phyloP scores from a whole-genome alignment of 495 filamentous ascomycete species.

The Penicillium antarcticum region DNA sequence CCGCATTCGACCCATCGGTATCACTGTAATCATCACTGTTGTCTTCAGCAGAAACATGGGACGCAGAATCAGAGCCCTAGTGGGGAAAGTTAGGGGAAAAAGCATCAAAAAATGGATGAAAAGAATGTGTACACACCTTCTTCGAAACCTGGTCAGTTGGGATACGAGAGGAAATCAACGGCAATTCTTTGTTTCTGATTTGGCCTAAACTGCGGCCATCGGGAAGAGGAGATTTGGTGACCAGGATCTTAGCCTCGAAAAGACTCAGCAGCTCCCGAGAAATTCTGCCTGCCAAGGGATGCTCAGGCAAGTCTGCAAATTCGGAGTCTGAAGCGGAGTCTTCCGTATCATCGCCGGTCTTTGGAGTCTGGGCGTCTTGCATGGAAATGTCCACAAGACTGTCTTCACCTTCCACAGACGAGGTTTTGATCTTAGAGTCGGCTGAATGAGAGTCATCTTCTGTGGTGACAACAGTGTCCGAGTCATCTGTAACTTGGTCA shows the following conservation, averaged over 20 bases:
- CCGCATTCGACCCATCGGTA: conserved; percentile 10
- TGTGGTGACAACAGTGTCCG: conserved; percentile 68
- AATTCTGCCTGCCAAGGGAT: conserved; percentile 45
- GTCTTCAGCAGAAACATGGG: conserved; percentile 9
- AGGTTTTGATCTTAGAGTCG: conserved; percentile 66
- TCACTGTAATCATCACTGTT: conserved; percentile 12
- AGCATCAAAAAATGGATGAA: background rate
- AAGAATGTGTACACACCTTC: conserved; percentile 9
- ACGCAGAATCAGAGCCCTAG: background rate
- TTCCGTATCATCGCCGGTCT: conserved; percentile 22
- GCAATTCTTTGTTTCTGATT: conserved; percentile 53
- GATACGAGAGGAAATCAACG: conserved; percentile 53
- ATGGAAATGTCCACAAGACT: conserved; percentile 89
- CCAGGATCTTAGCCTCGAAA: conserved; percentile 66
- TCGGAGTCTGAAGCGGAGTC: conserved; percentile 1
- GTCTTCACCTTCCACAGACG: conserved; percentile 84
- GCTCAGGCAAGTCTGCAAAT: conserved; percentile 2
- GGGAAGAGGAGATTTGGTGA: conserved; percentile 53
- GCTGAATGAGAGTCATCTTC: conserved; percentile 71
- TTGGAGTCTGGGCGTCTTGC: conserved; percentile 52
- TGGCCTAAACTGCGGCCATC: conserved; percentile 48
- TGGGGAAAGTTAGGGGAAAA: background rate
- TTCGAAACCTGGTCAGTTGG: conserved; percentile 8
- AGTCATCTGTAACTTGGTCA: conserved; percentile 52
- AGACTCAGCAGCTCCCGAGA: conserved; percentile 58